Evolutionary conservation across 163 green algal species (phyloP), one percentile per base, ranked within the genome.

Genomic region (Trebouxiophyceae sp.): DNA sequence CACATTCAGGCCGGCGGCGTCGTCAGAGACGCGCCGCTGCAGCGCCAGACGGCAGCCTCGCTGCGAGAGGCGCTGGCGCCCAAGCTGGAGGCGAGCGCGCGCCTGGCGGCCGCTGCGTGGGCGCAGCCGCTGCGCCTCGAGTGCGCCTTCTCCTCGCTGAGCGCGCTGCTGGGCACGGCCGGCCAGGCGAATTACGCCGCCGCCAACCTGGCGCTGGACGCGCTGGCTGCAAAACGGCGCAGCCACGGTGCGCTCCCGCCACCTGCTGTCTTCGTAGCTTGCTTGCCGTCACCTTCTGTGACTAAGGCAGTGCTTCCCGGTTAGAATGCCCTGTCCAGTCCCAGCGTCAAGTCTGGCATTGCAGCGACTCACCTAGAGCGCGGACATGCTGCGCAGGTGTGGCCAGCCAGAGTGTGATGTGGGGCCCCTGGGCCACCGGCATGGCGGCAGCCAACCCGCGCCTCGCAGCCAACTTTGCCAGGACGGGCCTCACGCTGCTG

Each of bases 1-100:
- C 34, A 89, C 22, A 34, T 91, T 3, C 87, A 93, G 76, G 84
- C 86, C 0, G 77, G 70, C 23, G 87, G 87, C 4, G 65, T 87
- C 33, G 66, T 93, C 44, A 56, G 74, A 30, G 83, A 86, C 50
- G 66, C 59, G 8, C 12, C 77, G 55, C 45, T 89, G 2, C 19
- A 26, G 23, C 50, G 70, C 2, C 77, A 83, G 39, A 78, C 33
- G 2, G 23, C 66, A 6, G 31, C 27, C 33, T 33, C 31, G 8
- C 30, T 87, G 27, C 71, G 83, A 0, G 30, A 26, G 3, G 81
- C 78, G 8, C 24, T 66, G 23, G 78, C 78, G 5, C 75, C 86
- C 12, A 90, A 90, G 62, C 29, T 65, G 2, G 33, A 34, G 4
- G 66, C 54, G 24, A 30, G 29, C n/a, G 22, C 22, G 5, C 5